Evolutionary conservation across 768 basidiomycete genomes (phyloP), one percentile per base, ranked within the genome.

Genomic region (Mrakia gelida): DNA sequence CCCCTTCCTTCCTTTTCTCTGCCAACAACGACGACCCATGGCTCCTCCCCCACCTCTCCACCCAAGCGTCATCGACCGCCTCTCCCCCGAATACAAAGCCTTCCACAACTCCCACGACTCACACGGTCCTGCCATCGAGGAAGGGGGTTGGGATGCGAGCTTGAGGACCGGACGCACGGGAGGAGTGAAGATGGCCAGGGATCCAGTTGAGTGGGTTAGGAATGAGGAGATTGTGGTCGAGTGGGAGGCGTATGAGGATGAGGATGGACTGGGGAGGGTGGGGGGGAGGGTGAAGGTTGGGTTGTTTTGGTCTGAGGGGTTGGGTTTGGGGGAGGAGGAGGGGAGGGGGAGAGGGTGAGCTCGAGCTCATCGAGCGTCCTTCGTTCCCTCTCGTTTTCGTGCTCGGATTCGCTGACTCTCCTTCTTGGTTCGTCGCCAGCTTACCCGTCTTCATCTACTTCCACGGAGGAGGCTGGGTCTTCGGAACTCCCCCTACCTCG

Each of bases 401-500:
- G 38, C 8, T 38, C 38, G 38, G 3, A 3, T 8, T 9, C 23
- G 30, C n/a, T 73, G n/a, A 28, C 45, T 18, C 30, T 8, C 13
- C 28, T 26, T 10, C n/a, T 49, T 7, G n/a, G 13, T 28, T 54
- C 28, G 43, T 9, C 45, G 8, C 23, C 73, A 73, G 73, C 4
- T 38, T 73, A 18, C 73, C 59, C 38, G 23, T 73, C 2, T 73
- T 73, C 59, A 32, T 38, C 73, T 73, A 73, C 73, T 41, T 73
- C 38, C 54, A 52, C 15, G 73, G 73, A 30, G 73, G 73, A 13
- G 73, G 73, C 59, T 73, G 56, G 34, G 73, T 62, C 38, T 73
- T 61, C 13, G 54, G 54, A 0, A 21, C 73, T 26, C 73, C 73
- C 13, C 30, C 30, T 23, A 73, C 59, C 34, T 73, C 73, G 5